Base-by-base conservation (phyloP, 371 early-diverging fungal species). In the Gilbertella persicaria region DNA sequence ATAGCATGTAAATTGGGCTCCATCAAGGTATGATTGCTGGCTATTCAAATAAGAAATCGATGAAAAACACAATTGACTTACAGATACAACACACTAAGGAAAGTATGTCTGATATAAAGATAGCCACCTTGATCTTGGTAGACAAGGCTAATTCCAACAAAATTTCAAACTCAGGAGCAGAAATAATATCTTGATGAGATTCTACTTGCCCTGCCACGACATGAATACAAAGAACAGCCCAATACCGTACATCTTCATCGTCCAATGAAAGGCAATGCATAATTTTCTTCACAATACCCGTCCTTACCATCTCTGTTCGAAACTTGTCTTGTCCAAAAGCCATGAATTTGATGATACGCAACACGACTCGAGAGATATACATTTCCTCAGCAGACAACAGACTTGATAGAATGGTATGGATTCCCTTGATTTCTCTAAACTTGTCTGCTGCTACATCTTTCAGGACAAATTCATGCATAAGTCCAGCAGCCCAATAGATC, bases 381-480 rank as follows among this genome's bases (percentile, higher is more conserved):
- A 78, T 67, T 42, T 90, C 86, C 20, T 84, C 84, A 12, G 81
- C 82, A 13, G 71, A 69, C 8, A 90, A 55, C 1, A 87, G 60
- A 6, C 73, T 69, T 3, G 80, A 64, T 6, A 91, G 61, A 5
- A 85, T 79, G 20, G 76, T 71, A 42, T 84, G 78, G 1, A 91
- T 60, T 0, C 88, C 89, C 40, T 78, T 75, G 24, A 86, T 78
- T 33, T 73, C 62, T 43, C 82, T 66, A 58, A 92, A 84, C 10
- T 73, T 72, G 9, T 71, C 63, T 10, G 83, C 60, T 2, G 84
- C 87, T 0, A 87, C 79, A 42, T 88, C 86, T 73, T 85, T 87
- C 24, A 84, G 59, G 0, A 83, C 89, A 71, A 84, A 92, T 58
- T 92, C 93, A 63, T 91, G 91, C 75, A 91, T 82, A 2, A 92